Evolutionary conservation across 2,329 filamentous ascomycete genomes (phyloP), one percentile per base, ranked within the genome.

Genomic region (Diaporthe sp.): DNA sequence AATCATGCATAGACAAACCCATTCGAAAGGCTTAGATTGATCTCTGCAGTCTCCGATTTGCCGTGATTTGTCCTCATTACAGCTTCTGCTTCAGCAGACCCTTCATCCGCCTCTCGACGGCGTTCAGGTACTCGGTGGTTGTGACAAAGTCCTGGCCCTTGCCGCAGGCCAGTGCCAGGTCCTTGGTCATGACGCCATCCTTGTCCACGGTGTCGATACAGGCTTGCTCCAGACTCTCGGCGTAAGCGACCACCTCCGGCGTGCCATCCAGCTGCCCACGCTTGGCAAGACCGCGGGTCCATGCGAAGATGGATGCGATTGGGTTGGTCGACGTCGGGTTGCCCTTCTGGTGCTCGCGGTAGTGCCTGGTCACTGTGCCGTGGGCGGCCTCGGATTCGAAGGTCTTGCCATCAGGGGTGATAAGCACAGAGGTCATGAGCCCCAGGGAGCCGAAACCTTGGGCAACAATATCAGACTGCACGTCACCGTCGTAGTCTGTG

Each of bases 101-200:
- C 92, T 96, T 96, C 87, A 99, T 90, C 82, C 95, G 90, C 86
- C 92, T 93, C 92, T 98, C 96, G 69, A 98, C 96, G 55, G 96
- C 96, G 82, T 94, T 91, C 82, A 99, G 88, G 88, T 98, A 99
- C 88, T 98, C 94, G 80, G 89, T 91, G 75, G 96, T 98, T 72
- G 95, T 98, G 80, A 98, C 97, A 87, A 96, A 98, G 82, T 95
- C 93, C 81, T 91, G 91, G 81, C 93, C 95, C 90, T 96, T 96
- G 81, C 97, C 97, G 84, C 94, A 97, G 67, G 96, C 94, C 76
- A 98, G 91, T n/a, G 97, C 97, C 81, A 99, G 87, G 86, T 99
- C 97, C 92, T 99, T 99, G 85, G 97, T 99, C 97, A 98, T 99
- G 88, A 98, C 94, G 78, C 94, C 94, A 83, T 98, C 96, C 75